Evolutionary conservation across 176 grass and related monocot species (phyloP), one percentile per base, ranked within the genome.

Genomic region (Carex myosuroides): DNA sequence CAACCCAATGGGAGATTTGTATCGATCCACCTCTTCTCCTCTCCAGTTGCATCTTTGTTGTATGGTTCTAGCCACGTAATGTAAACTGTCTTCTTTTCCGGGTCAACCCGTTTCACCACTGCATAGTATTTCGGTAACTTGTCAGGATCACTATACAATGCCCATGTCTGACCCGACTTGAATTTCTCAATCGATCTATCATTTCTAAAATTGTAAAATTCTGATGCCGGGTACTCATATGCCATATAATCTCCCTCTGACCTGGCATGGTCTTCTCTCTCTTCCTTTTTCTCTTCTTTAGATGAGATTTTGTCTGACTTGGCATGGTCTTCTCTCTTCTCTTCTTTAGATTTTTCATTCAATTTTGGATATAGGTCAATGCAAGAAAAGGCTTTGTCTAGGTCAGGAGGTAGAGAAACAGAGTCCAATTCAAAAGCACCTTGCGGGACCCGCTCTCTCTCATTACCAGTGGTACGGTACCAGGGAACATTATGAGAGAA

Each of bases 401-500:
- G 73, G 61, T 97, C 88, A 59, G 68, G 21, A 32, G 94, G 92
- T 68, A 97, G 90, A 3, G 90, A 86, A 72, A 90, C 92, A 62
- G 88, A 85, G 85, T 97, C 94, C 85, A 97, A 92, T 89, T 97
- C 94, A 21, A 97, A 74, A 83, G 85, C 89, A 39, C 89, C 92
- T 85, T 85, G 80, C 54, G 85, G 94, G 74, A 92, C 70, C 30
- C 87, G 68, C 79, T 90, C 81, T 54, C 64, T 91, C 89, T 97
- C 92, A 67, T 82, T 83, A 71, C 92, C 89, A 8, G 3, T 79
- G 85, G 85, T 89, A 56, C 18, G 24, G 84, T 92, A 81, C 81
- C 72, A 46, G 24, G 90, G 90, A n/a, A 97, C 81, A 88, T 58
- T 83, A 64, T 97, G 94, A 61, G 94, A 97, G 89, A 94, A 97